Percentiles rank a stretch among this genome's conserved stretches.
Evolutionary conservation across 495 filamentous ascomycete genomes (phyloP).

Genomic region (Hypoxylon trugodes): DNA sequence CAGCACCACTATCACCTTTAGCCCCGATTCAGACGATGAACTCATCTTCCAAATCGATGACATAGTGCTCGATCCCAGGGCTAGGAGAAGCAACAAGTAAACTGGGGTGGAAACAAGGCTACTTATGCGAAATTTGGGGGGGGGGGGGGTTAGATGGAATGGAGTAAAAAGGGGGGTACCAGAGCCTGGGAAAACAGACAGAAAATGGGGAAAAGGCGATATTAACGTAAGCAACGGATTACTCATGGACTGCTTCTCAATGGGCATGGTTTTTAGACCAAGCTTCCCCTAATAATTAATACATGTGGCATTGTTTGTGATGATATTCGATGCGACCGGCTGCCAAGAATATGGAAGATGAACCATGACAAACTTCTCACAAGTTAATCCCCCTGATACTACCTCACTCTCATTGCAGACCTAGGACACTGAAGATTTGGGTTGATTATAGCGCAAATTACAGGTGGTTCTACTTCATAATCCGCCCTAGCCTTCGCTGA

Average conservation of each 20-base stretch:
- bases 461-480: too few relatives aligned
- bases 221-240: neutral
- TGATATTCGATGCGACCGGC: neutral
- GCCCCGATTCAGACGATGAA: constrained; percentile 12
- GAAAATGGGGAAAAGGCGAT: too few relatives aligned
- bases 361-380: neutral
- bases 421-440: too few relatives aligned
- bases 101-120: neutral
- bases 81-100: constrained; percentile 7
- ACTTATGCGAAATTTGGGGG: too few relatives aligned
- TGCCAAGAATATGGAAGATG: neutral
- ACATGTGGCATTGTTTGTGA: neutral
- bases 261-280: neutral
- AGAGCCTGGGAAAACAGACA: too few relatives aligned
- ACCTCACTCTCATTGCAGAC: neutral
- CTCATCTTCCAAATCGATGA: constrained; percentile 29
- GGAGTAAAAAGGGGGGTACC: too few relatives aligned
- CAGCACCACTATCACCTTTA: neutral
- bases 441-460: too few relatives aligned
- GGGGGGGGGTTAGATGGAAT: too few relatives aligned
- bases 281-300: neutral
- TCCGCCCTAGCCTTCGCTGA: too few relatives aligned
- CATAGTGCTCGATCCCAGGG: neutral
- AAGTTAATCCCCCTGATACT: neutral
- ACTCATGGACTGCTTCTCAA: neutral